Percentiles rank a stretch among this genome's conserved stretches.
Evolutionary conservation across 2,329 filamentous ascomycete species (phyloP).

Genomic region (Leptographium wingfieldii): DNA sequence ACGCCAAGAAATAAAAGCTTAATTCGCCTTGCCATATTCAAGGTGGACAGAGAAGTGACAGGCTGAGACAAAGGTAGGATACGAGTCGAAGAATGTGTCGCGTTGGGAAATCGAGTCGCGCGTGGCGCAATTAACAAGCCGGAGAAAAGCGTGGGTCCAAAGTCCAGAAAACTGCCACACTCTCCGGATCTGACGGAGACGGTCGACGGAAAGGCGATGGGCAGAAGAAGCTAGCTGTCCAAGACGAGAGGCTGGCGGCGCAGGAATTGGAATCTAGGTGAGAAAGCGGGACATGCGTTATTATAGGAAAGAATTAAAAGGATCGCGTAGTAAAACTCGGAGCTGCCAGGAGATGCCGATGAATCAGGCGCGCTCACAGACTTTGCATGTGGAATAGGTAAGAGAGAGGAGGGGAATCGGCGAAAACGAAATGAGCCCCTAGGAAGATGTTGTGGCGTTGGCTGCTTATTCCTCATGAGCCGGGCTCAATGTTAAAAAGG

Average conservation of each 20-base stretch:
- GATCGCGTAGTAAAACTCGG: neutral
- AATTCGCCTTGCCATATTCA: conserved; percentile 54
- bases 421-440: no score
- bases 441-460: neutral
- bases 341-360: neutral
- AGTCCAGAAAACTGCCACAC: neutral
- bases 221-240: neutral
- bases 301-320: neutral
- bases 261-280: no score
- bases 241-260: neutral
- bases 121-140: neutral
- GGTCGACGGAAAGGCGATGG: neutral
- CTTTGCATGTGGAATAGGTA: neutral
- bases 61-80: neutral
- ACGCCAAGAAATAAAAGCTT: conserved; percentile 53
- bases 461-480: neutral
- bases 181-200: neutral
- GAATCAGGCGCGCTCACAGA: neutral
- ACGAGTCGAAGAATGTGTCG: neutral
- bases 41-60: neutral
- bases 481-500: neutral
- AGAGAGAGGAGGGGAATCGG: neutral
- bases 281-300: neutral
- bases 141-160: neutral
- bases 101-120: neutral